Evolutionary conservation across 768 basidiomycete species (phyloP).

Genomic region (Tylopilus rubrobrunneus): DNA sequence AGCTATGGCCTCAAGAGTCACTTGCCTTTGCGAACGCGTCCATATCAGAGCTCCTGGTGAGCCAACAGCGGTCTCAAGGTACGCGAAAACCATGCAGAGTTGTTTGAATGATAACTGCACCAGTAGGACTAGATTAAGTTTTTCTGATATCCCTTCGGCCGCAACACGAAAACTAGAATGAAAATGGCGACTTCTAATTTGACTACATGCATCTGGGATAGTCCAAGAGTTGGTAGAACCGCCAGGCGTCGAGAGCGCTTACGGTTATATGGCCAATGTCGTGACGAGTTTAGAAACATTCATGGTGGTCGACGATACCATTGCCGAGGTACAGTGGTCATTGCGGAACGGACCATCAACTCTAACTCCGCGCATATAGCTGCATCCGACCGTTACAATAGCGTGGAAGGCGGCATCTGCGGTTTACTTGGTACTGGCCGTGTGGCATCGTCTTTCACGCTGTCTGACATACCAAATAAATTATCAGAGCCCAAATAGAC

Average conservation of each 20-base stretch:
- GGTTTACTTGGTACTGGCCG: constrained; percentile 24
- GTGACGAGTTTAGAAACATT: too few relatives aligned
- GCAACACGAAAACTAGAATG: neutral
- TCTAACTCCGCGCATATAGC: constrained; percentile 4
- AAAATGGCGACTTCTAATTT: constrained; percentile 2
- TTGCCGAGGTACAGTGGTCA: neutral
- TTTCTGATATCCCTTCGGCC: constrained; percentile 17
- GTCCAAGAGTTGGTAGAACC: too few relatives aligned
- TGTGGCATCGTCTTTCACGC: neutral
- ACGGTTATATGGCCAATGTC: too few relatives aligned
- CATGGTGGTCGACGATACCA: too few relatives aligned
- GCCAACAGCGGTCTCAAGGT: constrained; percentile 10
- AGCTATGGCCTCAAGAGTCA: constrained; percentile 6
- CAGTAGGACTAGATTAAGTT: constrained; percentile 14
- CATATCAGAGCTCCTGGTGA: constrained; percentile 17
- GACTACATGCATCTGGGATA: too few relatives aligned
- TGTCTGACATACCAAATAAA: constrained; percentile 20
- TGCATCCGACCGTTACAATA: constrained; percentile 25
- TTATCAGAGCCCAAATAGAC: constrained; percentile 27
- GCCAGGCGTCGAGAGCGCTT: too few relatives aligned
- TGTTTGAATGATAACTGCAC: neutral
- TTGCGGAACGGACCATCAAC: too few relatives aligned
- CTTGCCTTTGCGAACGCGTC: constrained; percentile 15
- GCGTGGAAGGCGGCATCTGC: constrained; percentile 28
- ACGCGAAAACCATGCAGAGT: neutral